Percentiles rank a stretch among this genome's conserved stretches.
phyloP scores from a whole-genome alignment of 768 basidiomycete genomes.

The Suillus lakei region DNA sequence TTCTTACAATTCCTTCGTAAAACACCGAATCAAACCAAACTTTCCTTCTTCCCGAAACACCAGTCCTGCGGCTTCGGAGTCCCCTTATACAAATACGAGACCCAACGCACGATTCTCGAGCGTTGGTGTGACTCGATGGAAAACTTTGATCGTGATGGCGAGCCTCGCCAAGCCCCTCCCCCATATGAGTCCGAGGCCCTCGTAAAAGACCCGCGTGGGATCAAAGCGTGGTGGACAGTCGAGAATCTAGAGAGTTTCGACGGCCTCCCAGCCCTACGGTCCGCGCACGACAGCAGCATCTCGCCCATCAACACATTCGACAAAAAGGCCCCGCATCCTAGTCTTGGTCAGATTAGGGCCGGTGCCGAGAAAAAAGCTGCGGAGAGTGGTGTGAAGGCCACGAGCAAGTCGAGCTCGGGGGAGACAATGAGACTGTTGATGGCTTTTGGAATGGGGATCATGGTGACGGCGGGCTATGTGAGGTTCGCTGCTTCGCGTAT shows the following conservation, averaged over 20 bases:
- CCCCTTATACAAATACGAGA: slow-evolving; percentile 61
- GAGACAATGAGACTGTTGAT: slow-evolving; percentile 18
- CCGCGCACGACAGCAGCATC: slow-evolving; percentile 29
- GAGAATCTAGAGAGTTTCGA: slow-evolving; percentile 59
- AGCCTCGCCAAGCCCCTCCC: not conserved
- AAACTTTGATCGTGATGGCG: slow-evolving; percentile 36
- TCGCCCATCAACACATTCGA: slow-evolving; percentile 27
- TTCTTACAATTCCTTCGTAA: not conserved
- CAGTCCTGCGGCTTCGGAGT: slow-evolving; percentile 73
- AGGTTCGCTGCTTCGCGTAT: slow-evolving; percentile 14
- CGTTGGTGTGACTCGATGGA: slow-evolving; percentile 52
- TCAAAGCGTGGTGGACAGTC: slow-evolving; percentile 58
- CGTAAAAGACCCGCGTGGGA: slow-evolving; percentile 40
- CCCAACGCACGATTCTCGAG: slow-evolving; percentile 57
- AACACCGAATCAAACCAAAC: not conserved
- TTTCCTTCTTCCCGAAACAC: not conserved
- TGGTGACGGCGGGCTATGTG: slow-evolving; percentile 18
- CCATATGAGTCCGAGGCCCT: slow-evolving; percentile 9
- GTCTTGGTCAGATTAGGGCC: not conserved
- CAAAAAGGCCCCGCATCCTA: slow-evolving; percentile 15
- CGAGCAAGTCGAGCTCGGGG: not conserved
- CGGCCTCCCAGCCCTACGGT: slow-evolving; percentile 54
- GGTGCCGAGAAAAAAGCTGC: not conserved
- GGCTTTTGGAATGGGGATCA: slow-evolving; percentile 37
- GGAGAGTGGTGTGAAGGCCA: not conserved